A percentile compares a stretch with the other conserved stretches of the same genome.
Evolutionary conservation across 768 basidiomycete species (phyloP).

Genomic region (Sarcodon aspratus): DNA sequence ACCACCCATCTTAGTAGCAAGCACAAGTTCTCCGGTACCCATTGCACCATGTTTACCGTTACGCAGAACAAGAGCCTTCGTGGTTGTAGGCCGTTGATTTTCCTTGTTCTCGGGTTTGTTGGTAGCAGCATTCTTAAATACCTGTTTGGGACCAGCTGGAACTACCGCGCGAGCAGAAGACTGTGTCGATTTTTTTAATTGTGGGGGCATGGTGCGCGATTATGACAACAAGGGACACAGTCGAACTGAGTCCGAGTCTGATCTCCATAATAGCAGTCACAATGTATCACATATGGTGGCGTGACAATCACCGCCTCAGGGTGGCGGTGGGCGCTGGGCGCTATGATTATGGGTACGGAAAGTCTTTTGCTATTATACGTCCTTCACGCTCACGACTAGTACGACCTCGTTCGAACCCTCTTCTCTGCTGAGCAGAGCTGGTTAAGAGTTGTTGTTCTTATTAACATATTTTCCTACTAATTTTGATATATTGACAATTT

Average conservation of each 20-base stretch:
- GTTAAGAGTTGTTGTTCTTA: slow-evolving; percentile 4
- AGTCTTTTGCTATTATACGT: not conserved
- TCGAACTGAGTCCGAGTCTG: not conserved
- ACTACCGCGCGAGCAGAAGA: slow-evolving; percentile 30
- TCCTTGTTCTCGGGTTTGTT: slow-evolving; percentile 16
- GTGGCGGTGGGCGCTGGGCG: not conserved
- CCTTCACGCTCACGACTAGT: not conserved
- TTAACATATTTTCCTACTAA: slow-evolving; percentile 4
- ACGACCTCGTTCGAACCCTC: not conserved
- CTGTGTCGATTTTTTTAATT: slow-evolving; percentile 3
- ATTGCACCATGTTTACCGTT: slow-evolving; percentile 65
- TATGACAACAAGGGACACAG: not conserved
- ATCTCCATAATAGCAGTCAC: not conserved
- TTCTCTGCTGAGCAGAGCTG: not conserved
- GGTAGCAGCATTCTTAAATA: slow-evolving; percentile 17
- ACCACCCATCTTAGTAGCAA: slow-evolving; percentile 51
- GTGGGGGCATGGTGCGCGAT: no score
- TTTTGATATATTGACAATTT: slow-evolving; percentile 1
- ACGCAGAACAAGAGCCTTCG: slow-evolving; percentile 62
- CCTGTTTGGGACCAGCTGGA: slow-evolving; percentile 40
- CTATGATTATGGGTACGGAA: not conserved
- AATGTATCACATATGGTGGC: not conserved
- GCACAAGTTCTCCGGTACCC: slow-evolving; percentile 57
- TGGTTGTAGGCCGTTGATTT: slow-evolving; percentile 49
- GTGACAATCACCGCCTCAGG: not conserved